A percentile compares a stretch with the other conserved stretches of the same genome.
Evolutionary conservation across 768 basidiomycete species (phyloP).

Genomic region (Clavulina sp.): DNA sequence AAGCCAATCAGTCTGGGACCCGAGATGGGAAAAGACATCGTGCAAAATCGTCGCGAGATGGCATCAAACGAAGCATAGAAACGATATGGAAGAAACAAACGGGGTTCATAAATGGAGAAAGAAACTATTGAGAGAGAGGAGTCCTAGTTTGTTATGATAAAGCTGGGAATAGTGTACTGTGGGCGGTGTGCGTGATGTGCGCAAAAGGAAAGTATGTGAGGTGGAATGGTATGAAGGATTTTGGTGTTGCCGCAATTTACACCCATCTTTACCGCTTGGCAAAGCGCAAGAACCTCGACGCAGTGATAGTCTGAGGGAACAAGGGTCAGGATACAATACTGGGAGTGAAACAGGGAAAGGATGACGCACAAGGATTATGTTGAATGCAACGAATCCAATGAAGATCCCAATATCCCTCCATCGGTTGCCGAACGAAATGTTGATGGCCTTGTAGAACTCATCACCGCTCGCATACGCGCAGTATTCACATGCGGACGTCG

Average conservation of each 20-base stretch:
- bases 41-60: no score
- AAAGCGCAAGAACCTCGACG: conserved; percentile 53
- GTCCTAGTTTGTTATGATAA: no score
- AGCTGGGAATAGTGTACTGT: no score
- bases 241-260: not conserved
- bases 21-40: no score
- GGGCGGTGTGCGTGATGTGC: no score
- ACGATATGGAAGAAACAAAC: no score
- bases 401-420: conserved; percentile 57
- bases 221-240: no score
- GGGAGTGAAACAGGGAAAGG: not conserved
- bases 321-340: conserved; percentile 11
- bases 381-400: conserved; percentile 38
- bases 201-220: no score
- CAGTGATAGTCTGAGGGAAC: conserved; percentile 35
- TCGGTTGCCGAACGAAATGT: conserved; percentile 40
- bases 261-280: conserved; percentile 33
- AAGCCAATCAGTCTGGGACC: no score
- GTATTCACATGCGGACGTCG: conserved; percentile 45
- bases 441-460: conserved; percentile 49
- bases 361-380: conserved; percentile 13
- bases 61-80: no score
- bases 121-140: no score
- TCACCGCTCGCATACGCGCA: conserved; percentile 55
- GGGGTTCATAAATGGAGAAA: no score